These are phyloP conservation scores for Dioscorea alata DNA, from an alignment of 106 monocot genomes.

Conservation along the genomic window DNA sequence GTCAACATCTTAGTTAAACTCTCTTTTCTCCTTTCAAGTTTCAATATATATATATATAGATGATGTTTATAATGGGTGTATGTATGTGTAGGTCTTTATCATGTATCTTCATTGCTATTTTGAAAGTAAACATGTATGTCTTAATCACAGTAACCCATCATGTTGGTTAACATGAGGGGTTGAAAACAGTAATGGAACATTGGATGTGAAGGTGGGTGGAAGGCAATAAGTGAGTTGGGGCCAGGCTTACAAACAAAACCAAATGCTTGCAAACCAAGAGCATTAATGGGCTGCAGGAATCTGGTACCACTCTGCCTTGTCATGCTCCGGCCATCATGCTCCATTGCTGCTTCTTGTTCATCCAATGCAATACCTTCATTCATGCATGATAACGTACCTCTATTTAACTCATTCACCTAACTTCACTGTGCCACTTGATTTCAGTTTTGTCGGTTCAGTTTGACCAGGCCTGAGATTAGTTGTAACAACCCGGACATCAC, in stretches of 20 bases:
- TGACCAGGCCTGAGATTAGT: neutral
- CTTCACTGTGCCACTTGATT: neutral
- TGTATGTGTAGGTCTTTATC: too few species aligned
- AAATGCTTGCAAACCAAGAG: neutral
- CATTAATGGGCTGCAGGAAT: neutral
- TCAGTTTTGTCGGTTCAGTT: neutral
- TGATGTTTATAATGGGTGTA: neutral
- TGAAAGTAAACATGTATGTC: too few species aligned
- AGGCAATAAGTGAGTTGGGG: conserved; percentile 1
- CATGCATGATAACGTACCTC: too few species aligned
- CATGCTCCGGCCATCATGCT: neutral
- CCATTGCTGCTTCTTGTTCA: too few species aligned
- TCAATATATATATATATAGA: neutral
- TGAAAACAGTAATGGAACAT: neutral
- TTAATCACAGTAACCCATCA: too few species aligned
- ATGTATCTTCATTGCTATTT: too few species aligned
- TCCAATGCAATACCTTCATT: too few species aligned
- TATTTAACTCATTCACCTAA: too few species aligned
- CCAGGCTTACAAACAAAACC: neutral
- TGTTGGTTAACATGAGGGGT: neutral
- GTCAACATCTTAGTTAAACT: neutral
- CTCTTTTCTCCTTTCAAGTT: neutral
- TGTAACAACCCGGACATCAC: neutral
- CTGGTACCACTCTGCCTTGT: neutral
- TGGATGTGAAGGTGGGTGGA: neutral